Base-by-base conservation (phyloP, 2,329 filamentous ascomycete genomes). In the Atkinsonella hypoxylon region DNA sequence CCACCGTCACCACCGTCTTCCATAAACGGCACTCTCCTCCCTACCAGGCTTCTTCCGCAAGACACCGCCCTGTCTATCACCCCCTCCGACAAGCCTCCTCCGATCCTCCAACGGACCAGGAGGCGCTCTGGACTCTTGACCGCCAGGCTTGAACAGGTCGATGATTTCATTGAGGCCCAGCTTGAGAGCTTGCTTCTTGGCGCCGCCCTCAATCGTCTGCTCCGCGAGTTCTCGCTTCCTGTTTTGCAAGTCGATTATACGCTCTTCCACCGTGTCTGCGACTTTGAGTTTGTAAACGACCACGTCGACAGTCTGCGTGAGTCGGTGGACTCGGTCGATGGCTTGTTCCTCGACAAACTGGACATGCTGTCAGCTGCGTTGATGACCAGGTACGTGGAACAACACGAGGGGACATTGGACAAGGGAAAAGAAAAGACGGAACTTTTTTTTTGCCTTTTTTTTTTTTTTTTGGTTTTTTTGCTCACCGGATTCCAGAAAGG, bases 401-500 rank as follows among this genome's bases (percentile, higher is more conserved):
- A 8, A 5, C 26, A 26, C 26, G 6, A 7, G 7, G 7, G 7
- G 26, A 7, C 8, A 6, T 26, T 8, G 26, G 7, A 26, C 7
- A 8, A 8, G 17, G 12, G 3, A 51, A 36, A 17, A 17, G 4
- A 41, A 8, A 32, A 15, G 7, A 34, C n/a, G n/a, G n/a, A n/a
- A n/a, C n/a, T n/a, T n/a, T n/a, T n/a, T n/a, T n/a, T n/a, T n/a
- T n/a, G n/a, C n/a, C n/a, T n/a, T n/a, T n/a, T n/a, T n/a, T n/a
- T n/a, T n/a, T n/a, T n/a, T n/a, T n/a, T n/a, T n/a, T n/a, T n/a
- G n/a, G n/a, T n/a, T n/a, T n/a, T n/a, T n/a, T n/a, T n/a, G n/a
- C n/a, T n/a, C n/a, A 85, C 82, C 2, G 89, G 93, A 66, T 98
- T 98, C 93, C 93, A 98, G 68, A 98, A 98, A 0, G 93, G 93